Evolutionary conservation across 2,329 filamentous ascomycete species (phyloP).

Genomic region (Dendryphion nanum): DNA sequence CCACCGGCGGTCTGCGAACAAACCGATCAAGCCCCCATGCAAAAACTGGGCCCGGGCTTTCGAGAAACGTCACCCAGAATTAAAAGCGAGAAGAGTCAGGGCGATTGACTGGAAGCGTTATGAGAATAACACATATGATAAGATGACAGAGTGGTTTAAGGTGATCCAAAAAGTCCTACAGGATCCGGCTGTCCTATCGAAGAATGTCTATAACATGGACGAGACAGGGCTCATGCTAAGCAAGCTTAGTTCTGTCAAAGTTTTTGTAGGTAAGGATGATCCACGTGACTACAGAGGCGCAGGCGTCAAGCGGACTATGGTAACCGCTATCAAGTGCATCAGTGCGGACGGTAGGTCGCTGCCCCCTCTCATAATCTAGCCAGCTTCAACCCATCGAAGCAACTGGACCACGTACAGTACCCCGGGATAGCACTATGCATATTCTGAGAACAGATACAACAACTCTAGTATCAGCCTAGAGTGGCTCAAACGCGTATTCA

Average conservation of each 20-base stretch:
- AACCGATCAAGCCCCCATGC: slow-evolving; percentile 7
- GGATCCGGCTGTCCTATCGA: background rate
- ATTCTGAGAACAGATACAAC: slow-evolving; percentile 1
- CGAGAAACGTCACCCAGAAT: slow-evolving; percentile 13
- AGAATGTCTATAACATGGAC: slow-evolving; percentile 2
- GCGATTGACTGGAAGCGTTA: slow-evolving; percentile 7
- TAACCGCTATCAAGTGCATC: background rate
- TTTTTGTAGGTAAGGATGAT: slow-evolving; percentile 2
- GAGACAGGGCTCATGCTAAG: slow-evolving; percentile 1
- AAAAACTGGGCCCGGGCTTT: slow-evolving; percentile 15
- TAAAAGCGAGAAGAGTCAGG: slow-evolving; percentile 36
- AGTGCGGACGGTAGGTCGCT: slow-evolving; percentile 1
- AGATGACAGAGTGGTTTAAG: slow-evolving; percentile 7
- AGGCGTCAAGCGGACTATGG: background rate
- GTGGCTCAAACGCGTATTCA: slow-evolving; percentile 1
- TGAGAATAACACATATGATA: slow-evolving; percentile 9
- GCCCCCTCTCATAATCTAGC: background rate
- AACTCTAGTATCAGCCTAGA: slow-evolving; percentile 2
- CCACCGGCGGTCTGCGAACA: slow-evolving; percentile 45
- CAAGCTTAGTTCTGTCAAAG: slow-evolving; percentile 1
- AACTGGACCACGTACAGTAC: slow-evolving; percentile 1
- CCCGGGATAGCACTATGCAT: background rate
- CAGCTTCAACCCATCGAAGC: slow-evolving; percentile 1
- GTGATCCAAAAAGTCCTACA: background rate
- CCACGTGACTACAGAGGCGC: background rate